Evolutionary conservation across 148 eudicot species (phyloP), one percentile per base, ranked within the genome.

Genomic region (Fagopyrum homotropicum): DNA sequence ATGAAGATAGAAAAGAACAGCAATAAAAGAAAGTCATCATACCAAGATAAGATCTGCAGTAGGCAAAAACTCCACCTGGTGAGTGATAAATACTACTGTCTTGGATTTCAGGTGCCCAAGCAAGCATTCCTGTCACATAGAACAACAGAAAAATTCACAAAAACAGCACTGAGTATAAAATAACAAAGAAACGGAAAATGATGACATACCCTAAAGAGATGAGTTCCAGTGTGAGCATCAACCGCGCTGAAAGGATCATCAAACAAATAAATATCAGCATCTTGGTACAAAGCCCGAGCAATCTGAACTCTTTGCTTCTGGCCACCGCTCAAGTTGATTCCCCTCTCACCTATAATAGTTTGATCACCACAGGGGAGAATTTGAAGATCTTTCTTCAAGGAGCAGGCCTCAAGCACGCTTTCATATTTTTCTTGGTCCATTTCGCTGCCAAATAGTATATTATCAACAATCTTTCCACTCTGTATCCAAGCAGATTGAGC

Each of bases 241-340:
- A 83, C 85, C 68, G 85, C 85, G 73, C 88, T 85, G 54, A 85
- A 85, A 69, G 88, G 85, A 79, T 85, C 88, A 73, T 85, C 88
- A 83, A 85, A 81, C 22, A 85, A 30, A 77, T 85, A 83, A 6
- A 85, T 79, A 57, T 85, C 88, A 22, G 85, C 84, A 68, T 85
- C 85, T 75, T 85, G 84, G 77, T 85, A 85, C 30, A 85, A 72
- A 46, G 88, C 88, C 12, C 84, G 85, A 6, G 85, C 88, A 45
- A 85, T 80, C 71, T 85, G 87, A 55, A 85, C 66, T 74, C 87
- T 82, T 72, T 85, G 85, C 81, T 85, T 85, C 80, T 85, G 88
- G 9, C 88, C 88, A 61, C 88, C 88, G 61, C 88, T 85, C 75
- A 85, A 77, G 69, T 85, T 85, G 60, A 85, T 85, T 4, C 88